Evolutionary conservation across 768 basidiomycete species (phyloP), one percentile per base, ranked within the genome.

Genomic region (Mycena rosella): DNA sequence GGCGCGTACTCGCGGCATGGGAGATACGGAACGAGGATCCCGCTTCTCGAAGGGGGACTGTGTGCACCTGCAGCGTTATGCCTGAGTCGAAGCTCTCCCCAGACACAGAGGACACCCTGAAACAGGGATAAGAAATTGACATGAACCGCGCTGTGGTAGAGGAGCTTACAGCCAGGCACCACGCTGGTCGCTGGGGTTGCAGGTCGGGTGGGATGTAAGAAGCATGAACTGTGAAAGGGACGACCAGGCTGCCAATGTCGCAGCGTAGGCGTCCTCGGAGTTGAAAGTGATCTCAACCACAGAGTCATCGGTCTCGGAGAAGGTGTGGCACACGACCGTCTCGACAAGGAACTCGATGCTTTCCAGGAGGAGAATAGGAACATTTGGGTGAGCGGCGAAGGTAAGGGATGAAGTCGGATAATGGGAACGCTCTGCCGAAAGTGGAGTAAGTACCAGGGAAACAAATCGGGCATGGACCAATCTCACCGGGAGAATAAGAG

Each of bases 161-260:
- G n/a, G n/a, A n/a, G n/a, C 57, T 45, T 20, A 68, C 67, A 58
- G 49, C 62, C 67, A 68, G 14, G 67, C 67, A 14, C 48, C 51
- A 1, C 67, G 67, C 42, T 64, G 51, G 27, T 68, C 67, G 30
- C 24, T n/a, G 5, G 57, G 56, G 48, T 68, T 68, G 62, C 67
- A 68, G 13, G 44, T 44, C 10, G 44, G 38, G 48, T 68, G 67
- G 22, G 55, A 49, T 18, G 67, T 68, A 5, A 68, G 42, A 2
- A 68, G 18, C 13, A 63, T 63, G 42, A 68, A 68, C 32, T 58
- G n/a, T 10, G 38, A 29, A 8, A 58, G 56, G 7, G 48, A 58
- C 2, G 67, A 57, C 67, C 67, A 68, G n/a, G 61, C 27, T 10
- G 55, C 60, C 20, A 15, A 24, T 8, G 61, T 53, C 36, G 26